Base-by-base conservation (phyloP, 805 yeast species). In the Ogataea wickerhamii region DNA sequence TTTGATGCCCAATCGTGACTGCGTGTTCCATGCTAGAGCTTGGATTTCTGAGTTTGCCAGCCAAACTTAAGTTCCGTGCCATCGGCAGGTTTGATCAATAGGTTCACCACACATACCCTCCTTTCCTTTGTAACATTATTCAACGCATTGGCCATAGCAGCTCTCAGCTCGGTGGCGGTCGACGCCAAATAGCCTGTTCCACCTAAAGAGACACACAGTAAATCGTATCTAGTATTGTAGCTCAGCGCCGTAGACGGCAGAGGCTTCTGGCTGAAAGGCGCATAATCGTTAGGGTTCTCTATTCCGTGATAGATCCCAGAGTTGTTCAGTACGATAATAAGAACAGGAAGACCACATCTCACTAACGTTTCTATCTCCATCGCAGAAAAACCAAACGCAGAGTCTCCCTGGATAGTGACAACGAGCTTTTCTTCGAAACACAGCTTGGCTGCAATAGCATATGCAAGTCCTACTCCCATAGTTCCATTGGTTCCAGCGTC, bases 401-500 rank as follows among this genome's bases (percentile, higher is more conserved):
- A 81, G 54, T 82, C 88, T 5, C 88, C 89, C 54, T 79, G 82
- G 21, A 82, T 75, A 5, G 81, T 75, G 3, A 82, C 58, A 0
- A 80, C 77, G 5, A 63, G 56, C 29, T 66, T 61, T 0, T 60
- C 50, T 1, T 76, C 77, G 10, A 61, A 40, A 0, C 74, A 66
- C 30, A 51, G 22, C 46, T 75, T 78, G 3, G 85, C 73, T 0
- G 85, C 78, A 44, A 82, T 73, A 1, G 83, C 81, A 50, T 82
- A 82, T 0, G 87, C 86, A 13, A 81, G 40, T 0, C 87, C 89
- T 22, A 81, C 66, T 3, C 89, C 89, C 88, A 82, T 82, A 0
- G 87, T 82, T 1, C 86, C 87, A 58, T 78, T 79, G 0, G 87
- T 81, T 4, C 87, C 88, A 2, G 86, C 85, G 51, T 82, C 89